Conservation (phyloP, 2,329 filamentous ascomycete species). For the Ambrosiella xylebori region DNA sequence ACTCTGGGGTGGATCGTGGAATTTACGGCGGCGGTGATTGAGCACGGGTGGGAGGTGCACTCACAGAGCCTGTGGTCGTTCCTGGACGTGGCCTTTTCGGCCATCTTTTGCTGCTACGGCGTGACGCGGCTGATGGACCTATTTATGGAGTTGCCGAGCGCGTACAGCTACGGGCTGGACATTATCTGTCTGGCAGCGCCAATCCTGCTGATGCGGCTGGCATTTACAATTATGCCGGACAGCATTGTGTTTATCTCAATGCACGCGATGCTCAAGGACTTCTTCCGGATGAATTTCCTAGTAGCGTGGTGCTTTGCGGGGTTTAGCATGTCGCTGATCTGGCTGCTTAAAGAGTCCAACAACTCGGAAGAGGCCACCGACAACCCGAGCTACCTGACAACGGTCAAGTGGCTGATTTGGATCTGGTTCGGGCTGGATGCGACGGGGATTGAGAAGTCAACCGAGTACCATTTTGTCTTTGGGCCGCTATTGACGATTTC, state of each 20-base stretch:
- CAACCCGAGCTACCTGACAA: slow-evolving; percentile 30
- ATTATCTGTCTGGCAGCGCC: slow-evolving; percentile 50
- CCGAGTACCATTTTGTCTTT: slow-evolving; percentile 47
- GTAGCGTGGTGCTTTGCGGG: slow-evolving; percentile 54
- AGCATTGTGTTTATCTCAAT: slow-evolving; percentile 61
- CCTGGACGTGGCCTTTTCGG: slow-evolving; percentile 50
- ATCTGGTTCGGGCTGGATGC: slow-evolving; percentile 64
- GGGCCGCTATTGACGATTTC: slow-evolving; percentile 53
- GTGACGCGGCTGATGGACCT: slow-evolving; percentile 41
- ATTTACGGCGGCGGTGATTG: slow-evolving; percentile 45
- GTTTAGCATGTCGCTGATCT: slow-evolving; percentile 51
- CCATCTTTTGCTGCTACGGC: slow-evolving; percentile 45
- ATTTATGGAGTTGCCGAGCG: slow-evolving; percentile 23
- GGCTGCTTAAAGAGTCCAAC: slow-evolving; percentile 30
- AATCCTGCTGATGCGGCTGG: slow-evolving; percentile 50
- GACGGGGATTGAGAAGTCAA: slow-evolving; percentile 32
- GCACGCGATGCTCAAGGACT: slow-evolving; percentile 58
- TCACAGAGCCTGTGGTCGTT: slow-evolving; percentile 63
- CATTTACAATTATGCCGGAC: slow-evolving; percentile 57
- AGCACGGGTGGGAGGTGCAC: slow-evolving; percentile 51
- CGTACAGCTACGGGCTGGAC: slow-evolving; percentile 40
- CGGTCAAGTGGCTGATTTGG: slow-evolving; percentile 63
- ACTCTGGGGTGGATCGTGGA: slow-evolving; percentile 51
- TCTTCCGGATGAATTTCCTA: slow-evolving; percentile 47
- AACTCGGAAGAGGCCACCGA: slow-evolving; percentile 16